These are phyloP conservation scores for Mangifera indica DNA, from an alignment of 345 rosid species.

Conservation along the genomic window DNA sequence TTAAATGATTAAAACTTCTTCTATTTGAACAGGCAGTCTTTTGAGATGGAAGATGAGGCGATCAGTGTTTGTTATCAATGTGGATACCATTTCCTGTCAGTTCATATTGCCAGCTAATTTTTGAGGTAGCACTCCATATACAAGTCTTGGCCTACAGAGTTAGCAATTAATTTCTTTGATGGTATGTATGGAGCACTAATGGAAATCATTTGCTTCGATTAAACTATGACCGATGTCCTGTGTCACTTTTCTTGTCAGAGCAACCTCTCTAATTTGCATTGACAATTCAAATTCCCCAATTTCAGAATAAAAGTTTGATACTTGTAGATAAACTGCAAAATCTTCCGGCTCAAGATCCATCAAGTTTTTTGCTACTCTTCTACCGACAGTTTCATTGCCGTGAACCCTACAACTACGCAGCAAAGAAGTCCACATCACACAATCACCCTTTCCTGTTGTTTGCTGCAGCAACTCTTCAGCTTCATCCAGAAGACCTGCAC, in stretches of 20 bases:
- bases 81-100: too few relatives aligned
- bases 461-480: slow-evolving; percentile 64
- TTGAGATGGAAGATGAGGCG: too few relatives aligned
- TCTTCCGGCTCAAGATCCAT: slow-evolving; percentile 53
- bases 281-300: slow-evolving; percentile 62
- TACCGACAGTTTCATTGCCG: slow-evolving; percentile 56
- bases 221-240: slow-evolving; percentile 65
- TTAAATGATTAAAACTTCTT: too few relatives aligned
- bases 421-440: slow-evolving; percentile 76
- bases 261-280: slow-evolving; percentile 48
- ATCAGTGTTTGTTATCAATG: too few relatives aligned
- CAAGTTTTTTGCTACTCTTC: slow-evolving; percentile 60
- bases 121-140: slow-evolving; percentile 2
- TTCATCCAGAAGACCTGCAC: slow-evolving; percentile 64
- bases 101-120: too few relatives aligned
- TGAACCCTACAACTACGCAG: slow-evolving; percentile 69
- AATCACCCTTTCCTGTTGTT: slow-evolving; percentile 46
- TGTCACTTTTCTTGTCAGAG: slow-evolving; percentile 47
- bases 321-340: too few relatives aligned
- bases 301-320: too few relatives aligned
- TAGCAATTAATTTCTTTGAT: slow-evolving; percentile 3
- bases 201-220: slow-evolving; percentile 33
- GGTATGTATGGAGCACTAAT: too few relatives aligned
- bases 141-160: neutral
- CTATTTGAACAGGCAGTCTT: too few relatives aligned